phyloP scores from a whole-genome alignment of 176 grass and related monocot species.

The Oryza officinalis region DNA sequence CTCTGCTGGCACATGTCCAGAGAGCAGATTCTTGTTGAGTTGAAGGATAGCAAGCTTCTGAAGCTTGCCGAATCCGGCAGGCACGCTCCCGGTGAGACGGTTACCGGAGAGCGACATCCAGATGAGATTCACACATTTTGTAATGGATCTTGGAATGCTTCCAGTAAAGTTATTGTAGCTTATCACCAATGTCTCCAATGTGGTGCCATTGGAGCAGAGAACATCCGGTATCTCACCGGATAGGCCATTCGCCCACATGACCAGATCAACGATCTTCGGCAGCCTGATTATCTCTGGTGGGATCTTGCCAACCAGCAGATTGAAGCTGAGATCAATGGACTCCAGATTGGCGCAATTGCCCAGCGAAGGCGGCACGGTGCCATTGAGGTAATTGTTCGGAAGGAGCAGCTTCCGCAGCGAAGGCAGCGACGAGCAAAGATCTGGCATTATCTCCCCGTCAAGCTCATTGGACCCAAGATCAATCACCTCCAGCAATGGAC shows the following conservation, averaged over 20 bases:
- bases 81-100: conserved; percentile 58
- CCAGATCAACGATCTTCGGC: conserved; percentile 69
- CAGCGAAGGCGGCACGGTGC: conserved; percentile 54
- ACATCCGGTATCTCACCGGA: conserved; percentile 73
- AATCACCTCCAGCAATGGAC: conserved; percentile 61
- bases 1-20: conserved; percentile 59
- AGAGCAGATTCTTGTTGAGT: conserved; percentile 71
- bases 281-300: conserved; percentile 49
- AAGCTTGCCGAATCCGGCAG: conserved; percentile 51
- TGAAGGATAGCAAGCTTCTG: conserved; percentile 91
- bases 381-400: conserved; percentile 77
- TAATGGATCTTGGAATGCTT: conserved; percentile 61
- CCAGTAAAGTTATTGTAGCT: conserved; percentile 83
- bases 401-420: conserved; percentile 54
- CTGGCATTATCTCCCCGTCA: conserved; percentile 51
- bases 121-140: conserved; percentile 68
- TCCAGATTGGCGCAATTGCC: conserved; percentile 66
- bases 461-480: conserved; percentile 83
- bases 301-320: conserved; percentile 57
- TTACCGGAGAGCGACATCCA: conserved; percentile 90
- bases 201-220: conserved; percentile 53
- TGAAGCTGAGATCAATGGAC: conserved; percentile 95
- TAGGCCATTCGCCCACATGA: conserved; percentile 86
- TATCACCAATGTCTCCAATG: conserved; percentile 76
- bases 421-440: conserved; percentile 61